Percentiles rank a stretch among this genome's conserved stretches.
phyloP scores from a whole-genome alignment of 1,284 basidiomycete genomes.

The Exobasidium rhododendri region DNA sequence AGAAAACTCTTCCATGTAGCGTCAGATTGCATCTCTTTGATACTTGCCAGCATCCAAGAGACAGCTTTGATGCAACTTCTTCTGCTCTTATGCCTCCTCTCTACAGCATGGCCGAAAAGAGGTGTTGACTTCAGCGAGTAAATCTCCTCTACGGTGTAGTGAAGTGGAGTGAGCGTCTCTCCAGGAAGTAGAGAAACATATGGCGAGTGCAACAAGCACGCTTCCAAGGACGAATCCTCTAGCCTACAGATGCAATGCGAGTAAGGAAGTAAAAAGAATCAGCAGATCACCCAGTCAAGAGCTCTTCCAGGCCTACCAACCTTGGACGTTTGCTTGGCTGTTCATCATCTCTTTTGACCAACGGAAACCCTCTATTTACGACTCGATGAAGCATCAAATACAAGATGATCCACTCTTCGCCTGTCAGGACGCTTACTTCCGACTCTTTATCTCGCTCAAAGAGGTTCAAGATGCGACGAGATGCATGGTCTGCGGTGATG shows the following conservation, averaged over 20 bases:
- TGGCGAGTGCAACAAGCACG: constrained; percentile 18
- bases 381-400: not conserved
- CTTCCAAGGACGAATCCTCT: not conserved
- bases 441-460: not conserved
- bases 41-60: not conserved
- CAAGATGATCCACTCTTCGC: constrained; percentile 5
- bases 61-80: constrained; percentile 9
- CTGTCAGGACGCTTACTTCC: not conserved
- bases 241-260: not conserved
- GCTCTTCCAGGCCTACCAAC: not conserved
- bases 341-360: not conserved
- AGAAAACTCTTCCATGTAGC: constrained; percentile 6
- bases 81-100: constrained; percentile 20
- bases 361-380: not conserved
- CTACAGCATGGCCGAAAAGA: constrained; percentile 23
- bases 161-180: constrained; percentile 27
- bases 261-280: too few species aligned
- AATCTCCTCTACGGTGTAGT: constrained; percentile 27
- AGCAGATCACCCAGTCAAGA: too few species aligned
- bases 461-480: not conserved
- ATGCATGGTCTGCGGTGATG: not conserved
- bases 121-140: constrained; percentile 31
- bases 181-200: constrained; percentile 33
- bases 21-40: not conserved
- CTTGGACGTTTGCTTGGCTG: not conserved